Evolutionary conservation across 805 yeast species (phyloP).

Genomic region (Candida koratica): DNA sequence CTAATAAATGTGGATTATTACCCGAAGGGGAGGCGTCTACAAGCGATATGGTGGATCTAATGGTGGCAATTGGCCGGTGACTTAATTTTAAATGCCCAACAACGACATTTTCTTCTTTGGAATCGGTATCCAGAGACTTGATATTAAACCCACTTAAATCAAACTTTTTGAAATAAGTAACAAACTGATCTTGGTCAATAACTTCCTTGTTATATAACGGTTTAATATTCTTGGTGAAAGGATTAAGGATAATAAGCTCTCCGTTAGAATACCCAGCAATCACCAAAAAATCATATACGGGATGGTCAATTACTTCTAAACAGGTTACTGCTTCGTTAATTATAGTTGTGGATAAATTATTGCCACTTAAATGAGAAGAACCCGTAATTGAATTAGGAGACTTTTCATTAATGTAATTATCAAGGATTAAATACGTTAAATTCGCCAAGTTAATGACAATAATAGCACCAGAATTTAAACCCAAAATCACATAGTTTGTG

Average conservation of each 20-base stretch:
- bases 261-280: constrained; percentile 65
- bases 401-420: constrained; percentile 19
- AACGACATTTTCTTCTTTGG: constrained; percentile 13
- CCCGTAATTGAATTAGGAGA: constrained; percentile 3
- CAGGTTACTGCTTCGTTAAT: constrained; percentile 20
- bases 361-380: background rate
- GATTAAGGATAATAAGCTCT: constrained; percentile 48
- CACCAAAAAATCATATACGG: constrained; percentile 42
- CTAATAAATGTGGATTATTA: constrained; percentile 42
- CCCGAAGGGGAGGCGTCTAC: constrained; percentile 7
- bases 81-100: constrained; percentile 64
- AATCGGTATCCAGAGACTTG: background rate
- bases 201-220: constrained; percentile 17
- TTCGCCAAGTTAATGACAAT: constrained; percentile 54
- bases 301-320: constrained; percentile 24
- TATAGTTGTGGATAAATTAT: constrained; percentile 12
- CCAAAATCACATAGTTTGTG: constrained; percentile 50
- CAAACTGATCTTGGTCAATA: constrained; percentile 26
- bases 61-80: constrained; percentile 52
- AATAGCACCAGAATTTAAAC: constrained; percentile 66
- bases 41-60: constrained; percentile 28
- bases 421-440: constrained; percentile 41
- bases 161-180: constrained; percentile 35
- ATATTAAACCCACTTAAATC: constrained; percentile 29
- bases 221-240: constrained; percentile 13